These are phyloP conservation scores for Mycosphaerella sp. DNA, from an alignment of 2,329 filamentous ascomycete genomes.

Conservation along the genomic window DNA sequence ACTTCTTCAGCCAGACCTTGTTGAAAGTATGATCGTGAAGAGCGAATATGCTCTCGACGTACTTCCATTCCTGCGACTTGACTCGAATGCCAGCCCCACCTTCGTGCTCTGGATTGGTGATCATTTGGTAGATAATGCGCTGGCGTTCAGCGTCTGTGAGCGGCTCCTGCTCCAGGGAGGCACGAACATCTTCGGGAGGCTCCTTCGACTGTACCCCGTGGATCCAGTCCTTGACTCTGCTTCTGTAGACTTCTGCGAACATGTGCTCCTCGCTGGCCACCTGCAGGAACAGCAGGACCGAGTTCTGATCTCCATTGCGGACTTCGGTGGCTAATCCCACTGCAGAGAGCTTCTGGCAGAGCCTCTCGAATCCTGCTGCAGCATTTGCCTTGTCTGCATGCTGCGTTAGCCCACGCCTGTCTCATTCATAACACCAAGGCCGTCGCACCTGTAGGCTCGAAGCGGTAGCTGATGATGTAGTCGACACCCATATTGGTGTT, in stretches of 20 bases:
- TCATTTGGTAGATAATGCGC: slow-evolving; percentile 76
- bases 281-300: slow-evolving; percentile 76
- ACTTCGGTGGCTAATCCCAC: slow-evolving; percentile 87
- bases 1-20: slow-evolving; percentile 49
- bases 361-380: slow-evolving; percentile 66
- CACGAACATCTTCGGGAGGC: slow-evolving; percentile 64
- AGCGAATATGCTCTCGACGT: slow-evolving; percentile 45
- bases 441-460: slow-evolving; percentile 56
- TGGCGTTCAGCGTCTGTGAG: slow-evolving; percentile 83
- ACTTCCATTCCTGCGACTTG: slow-evolving; percentile 46
- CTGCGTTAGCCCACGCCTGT: neutral
- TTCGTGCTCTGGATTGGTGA: slow-evolving; percentile 43
- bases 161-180: slow-evolving; percentile 64
- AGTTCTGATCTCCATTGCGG: slow-evolving; percentile 66
- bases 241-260: slow-evolving; percentile 70
- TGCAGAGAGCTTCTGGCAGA: slow-evolving; percentile 65
- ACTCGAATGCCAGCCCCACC: slow-evolving; percentile 48
- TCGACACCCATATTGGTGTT: slow-evolving; percentile 65
- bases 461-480: slow-evolving; percentile 77
- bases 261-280: slow-evolving; percentile 70
- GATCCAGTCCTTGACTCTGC: slow-evolving; percentile 85
- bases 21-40: slow-evolving; percentile 48
- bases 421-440: neutral
- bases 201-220: slow-evolving; percentile 74
- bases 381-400: slow-evolving; percentile 61